Base-by-base conservation (phyloP, 129 eudicot species). In the Tagetes patula region DNA sequence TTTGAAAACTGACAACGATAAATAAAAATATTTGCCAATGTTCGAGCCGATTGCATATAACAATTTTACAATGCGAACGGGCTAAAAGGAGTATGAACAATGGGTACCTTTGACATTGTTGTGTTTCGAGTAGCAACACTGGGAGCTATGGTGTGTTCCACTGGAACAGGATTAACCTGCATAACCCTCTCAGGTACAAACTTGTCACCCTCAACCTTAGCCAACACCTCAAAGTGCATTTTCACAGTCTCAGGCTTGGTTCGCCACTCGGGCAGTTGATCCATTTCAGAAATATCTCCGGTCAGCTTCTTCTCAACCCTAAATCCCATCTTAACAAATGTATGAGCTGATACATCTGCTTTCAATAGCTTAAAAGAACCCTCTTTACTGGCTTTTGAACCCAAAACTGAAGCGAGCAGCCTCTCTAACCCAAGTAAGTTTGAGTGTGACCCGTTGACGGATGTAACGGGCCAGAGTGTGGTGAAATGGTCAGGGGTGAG, bases 151-250 rank as follows among this genome's bases (percentile, higher is more conserved):
- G 90, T 67, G 49, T 88, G 88, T 71, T 83, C 86, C 4, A 75
- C 72, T 1, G 48, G 54, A 41, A 75, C 76, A 50, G 95, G 96
- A 61, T 82, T 65, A 33, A 86, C 76, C 75, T 82, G 96, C 56
- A 78, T 58, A 7, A 89, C 82, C 74, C 83, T 89, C 80, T 89
- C 96, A 5, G 96, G 89, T 27, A 86, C 87, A 77, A 89, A 82
- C 76, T 84, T 89, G 42, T 82, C 77, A 32, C 96, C 96, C 12
- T 89, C 97, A 6, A 92, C 95, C 87, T 89, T 89, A 34, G 89
- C 97, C 86, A 92, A 70, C 72, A 88, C 97, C 85, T 93, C 98
- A 72, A 93, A 93, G 82, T 93, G 96, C 96, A 93, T 89, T 82
- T 68, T 93, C 75, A 84, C 82, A 0, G 74, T 71, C 78, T 86